Percentiles rank a stretch among this genome's conserved stretches.
phyloP scores from a whole-genome alignment of 352 stramenopile species.

The Phytophthora nicotianae region DNA sequence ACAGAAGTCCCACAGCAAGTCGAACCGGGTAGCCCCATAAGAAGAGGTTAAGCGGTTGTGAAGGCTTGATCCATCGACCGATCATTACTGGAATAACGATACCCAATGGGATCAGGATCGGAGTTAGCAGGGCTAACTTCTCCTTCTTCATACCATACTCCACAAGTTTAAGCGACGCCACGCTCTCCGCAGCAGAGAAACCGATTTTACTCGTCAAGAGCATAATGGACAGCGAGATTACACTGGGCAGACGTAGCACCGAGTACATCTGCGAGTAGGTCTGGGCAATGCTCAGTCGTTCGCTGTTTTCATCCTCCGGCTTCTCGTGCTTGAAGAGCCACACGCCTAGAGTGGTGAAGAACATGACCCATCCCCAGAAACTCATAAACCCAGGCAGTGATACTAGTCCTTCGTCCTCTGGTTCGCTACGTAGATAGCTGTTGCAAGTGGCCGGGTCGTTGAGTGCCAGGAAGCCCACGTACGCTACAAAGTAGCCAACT shows the following conservation, averaged over 20 bases:
- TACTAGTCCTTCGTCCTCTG: constrained; percentile 80
- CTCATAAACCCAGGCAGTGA: constrained; percentile 91
- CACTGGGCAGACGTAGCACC: constrained; percentile 84
- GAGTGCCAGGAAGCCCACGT: constrained; percentile 98
- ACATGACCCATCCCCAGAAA: constrained; percentile 95
- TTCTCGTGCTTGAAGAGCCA: constrained; percentile 93
- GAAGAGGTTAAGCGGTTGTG: constrained; percentile 78
- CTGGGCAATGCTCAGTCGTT: constrained; percentile 84
- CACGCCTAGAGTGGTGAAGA: constrained; percentile 92
- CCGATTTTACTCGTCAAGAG: constrained; percentile 93
- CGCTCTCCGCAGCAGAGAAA: constrained; percentile 91
- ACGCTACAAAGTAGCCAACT: constrained; percentile 97
- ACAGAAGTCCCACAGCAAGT: constrained; percentile 83
- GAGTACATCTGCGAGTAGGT: constrained; percentile 92
- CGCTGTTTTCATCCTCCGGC: constrained; percentile 46
- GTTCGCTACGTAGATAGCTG: constrained; percentile 77
- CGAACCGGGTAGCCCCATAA: constrained; percentile 87
- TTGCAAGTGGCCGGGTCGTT: constrained; percentile 94
- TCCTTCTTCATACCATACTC: constrained; percentile 94
- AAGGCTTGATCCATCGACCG: constrained; percentile 70
- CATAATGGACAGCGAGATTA: constrained; percentile 87
- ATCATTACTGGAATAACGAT: constrained; percentile 90
- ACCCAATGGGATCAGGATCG: constrained; percentile 87
- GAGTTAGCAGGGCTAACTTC: constrained; percentile 86
- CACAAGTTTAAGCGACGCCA: constrained; percentile 92